A percentile compares a stretch with the other conserved stretches of the same genome.
These are phyloP conservation scores for Glycine latifolia DNA, from an alignment of 306 rosid genomes.

Conservation along the genomic window DNA sequence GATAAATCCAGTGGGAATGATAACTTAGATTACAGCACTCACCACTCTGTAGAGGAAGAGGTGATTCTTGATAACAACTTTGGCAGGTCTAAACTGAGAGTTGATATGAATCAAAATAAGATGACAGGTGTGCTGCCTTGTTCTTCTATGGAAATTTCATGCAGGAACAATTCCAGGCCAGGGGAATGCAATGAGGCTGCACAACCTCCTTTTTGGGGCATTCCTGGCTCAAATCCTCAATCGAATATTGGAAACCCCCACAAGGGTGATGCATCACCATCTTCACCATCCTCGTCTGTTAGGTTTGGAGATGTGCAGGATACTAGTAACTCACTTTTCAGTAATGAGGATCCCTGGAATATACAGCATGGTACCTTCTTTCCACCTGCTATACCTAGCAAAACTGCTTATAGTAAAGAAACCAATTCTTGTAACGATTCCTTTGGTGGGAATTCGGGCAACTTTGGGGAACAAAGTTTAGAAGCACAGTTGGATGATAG, in stretches of 20 bases:
- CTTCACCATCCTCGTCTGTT: conserved; percentile 53
- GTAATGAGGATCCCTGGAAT: conserved; percentile 88
- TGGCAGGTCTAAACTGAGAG: conserved; percentile 48
- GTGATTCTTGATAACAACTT: conserved; percentile 56
- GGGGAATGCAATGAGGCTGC: conserved; percentile 63
- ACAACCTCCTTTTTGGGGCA: conserved; percentile 61
- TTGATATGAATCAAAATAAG: conserved; percentile 45
- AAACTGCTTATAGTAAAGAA: conserved; percentile 57
- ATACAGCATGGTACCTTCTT: conserved; percentile 62
- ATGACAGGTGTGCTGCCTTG: conserved; percentile 50
- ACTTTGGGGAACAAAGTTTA: conserved; percentile 49
- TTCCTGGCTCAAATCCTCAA: conserved; percentile 57
- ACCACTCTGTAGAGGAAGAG: conserved; percentile 50
- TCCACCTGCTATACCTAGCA: conserved; percentile 66
- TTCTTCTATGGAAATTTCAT: conserved; percentile 54
- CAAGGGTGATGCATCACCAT: conserved; percentile 46
- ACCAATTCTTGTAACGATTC: conserved; percentile 53
- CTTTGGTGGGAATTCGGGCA: conserved; percentile 57
- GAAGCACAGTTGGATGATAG: conserved; percentile 59
- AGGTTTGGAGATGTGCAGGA: conserved; percentile 64
- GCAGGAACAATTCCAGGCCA: conserved; percentile 48
- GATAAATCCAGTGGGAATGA: conserved; percentile 54
- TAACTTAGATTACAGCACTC: conserved; percentile 47
- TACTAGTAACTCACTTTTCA: conserved; percentile 77
- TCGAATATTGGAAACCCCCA: conserved; percentile 51